Percentiles rank a stretch among this genome's conserved stretches.
Conservation (phyloP, 805 yeast genomes). For the Danielozyma ontarioensis region DNA sequence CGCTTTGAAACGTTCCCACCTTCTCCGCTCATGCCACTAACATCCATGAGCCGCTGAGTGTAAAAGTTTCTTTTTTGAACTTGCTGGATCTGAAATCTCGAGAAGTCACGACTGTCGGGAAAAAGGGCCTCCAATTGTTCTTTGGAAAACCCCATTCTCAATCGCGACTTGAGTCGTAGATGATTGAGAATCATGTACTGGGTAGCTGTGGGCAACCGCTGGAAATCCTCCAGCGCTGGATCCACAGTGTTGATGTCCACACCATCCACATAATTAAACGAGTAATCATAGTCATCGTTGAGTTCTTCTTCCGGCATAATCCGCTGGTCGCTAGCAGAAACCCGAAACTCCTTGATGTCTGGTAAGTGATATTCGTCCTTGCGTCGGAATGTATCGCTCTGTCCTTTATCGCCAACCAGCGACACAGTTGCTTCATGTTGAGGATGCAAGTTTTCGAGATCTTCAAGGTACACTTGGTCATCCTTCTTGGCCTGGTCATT, state of each 20-base stretch:
- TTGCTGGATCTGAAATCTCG: constrained; percentile 87
- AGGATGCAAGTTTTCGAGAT: constrained; percentile 5
- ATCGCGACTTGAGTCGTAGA: constrained; percentile 74
- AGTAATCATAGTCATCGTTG: constrained; percentile 44
- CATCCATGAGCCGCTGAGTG: constrained; percentile 81
- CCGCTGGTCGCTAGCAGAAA: constrained; percentile 60
- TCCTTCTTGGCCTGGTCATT: constrained; percentile 7
- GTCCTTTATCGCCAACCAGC: too few species aligned
- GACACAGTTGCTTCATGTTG: constrained; percentile 7
- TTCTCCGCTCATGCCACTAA: constrained; percentile 66
- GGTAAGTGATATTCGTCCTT: constrained; percentile 89
- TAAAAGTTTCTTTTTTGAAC: constrained; percentile 87
- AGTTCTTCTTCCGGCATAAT: constrained; percentile 70
- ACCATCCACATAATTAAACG: constrained; percentile 54
- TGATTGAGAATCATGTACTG: constrained; percentile 87
- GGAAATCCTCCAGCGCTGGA: constrained; percentile 76
- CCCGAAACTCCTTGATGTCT: constrained; percentile 49
- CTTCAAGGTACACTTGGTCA: constrained; percentile 12
- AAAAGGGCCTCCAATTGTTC: constrained; percentile 81
- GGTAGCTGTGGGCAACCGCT: constrained; percentile 70
- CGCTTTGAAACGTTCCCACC: constrained; percentile 48
- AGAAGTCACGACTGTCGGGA: constrained; percentile 84
- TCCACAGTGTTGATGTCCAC: constrained; percentile 70
- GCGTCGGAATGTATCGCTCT: too few species aligned
- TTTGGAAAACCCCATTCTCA: constrained; percentile 92